A percentile compares a stretch with the other conserved stretches of the same genome.
phyloP scores from a whole-genome alignment of 768 basidiomycete genomes.

The Clitopilus passeckerianus region DNA sequence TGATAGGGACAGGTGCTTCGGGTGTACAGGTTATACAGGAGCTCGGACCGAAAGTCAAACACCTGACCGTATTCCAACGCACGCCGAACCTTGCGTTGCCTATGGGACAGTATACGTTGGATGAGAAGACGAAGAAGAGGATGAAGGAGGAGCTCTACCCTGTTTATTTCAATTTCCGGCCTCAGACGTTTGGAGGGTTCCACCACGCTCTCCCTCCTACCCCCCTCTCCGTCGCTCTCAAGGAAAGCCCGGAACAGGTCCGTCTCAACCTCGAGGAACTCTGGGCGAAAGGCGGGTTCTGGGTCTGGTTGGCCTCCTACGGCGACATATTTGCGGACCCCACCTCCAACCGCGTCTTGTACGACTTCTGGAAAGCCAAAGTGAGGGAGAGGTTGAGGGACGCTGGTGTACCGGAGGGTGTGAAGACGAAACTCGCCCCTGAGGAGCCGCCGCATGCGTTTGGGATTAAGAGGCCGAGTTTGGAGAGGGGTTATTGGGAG shows the following conservation, averaged over 20 bases:
- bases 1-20: slow-evolving; percentile 14
- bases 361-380: slow-evolving; percentile 11
- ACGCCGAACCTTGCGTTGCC: neutral
- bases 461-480: slow-evolving; percentile 6
- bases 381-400: slow-evolving; percentile 4
- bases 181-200: neutral
- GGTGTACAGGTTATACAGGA: slow-evolving; percentile 6
- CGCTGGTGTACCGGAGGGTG: neutral
- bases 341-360: slow-evolving; percentile 1
- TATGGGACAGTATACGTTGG: neutral
- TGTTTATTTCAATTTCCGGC: neutral
- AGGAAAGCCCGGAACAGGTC: slow-evolving; percentile 10
- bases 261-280: slow-evolving; percentile 7
- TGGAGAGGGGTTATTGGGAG: slow-evolving; percentile 10
- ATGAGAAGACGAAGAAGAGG: neutral
- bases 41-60: neutral
- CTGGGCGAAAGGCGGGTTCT: slow-evolving; percentile 10
- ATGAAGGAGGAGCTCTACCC: neutral
- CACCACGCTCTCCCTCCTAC: neutral
- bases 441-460: slow-evolving; percentile 5
- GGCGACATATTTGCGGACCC: slow-evolving; percentile 3
- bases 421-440: slow-evolving; percentile 10
- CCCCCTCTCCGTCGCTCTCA: neutral
- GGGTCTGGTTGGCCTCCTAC: slow-evolving; percentile 3
- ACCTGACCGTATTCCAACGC: neutral